Evolutionary conservation across 2,329 filamentous ascomycete species (phyloP), one percentile per base, ranked within the genome.

Genomic region (Diaporthe vaccinii): DNA sequence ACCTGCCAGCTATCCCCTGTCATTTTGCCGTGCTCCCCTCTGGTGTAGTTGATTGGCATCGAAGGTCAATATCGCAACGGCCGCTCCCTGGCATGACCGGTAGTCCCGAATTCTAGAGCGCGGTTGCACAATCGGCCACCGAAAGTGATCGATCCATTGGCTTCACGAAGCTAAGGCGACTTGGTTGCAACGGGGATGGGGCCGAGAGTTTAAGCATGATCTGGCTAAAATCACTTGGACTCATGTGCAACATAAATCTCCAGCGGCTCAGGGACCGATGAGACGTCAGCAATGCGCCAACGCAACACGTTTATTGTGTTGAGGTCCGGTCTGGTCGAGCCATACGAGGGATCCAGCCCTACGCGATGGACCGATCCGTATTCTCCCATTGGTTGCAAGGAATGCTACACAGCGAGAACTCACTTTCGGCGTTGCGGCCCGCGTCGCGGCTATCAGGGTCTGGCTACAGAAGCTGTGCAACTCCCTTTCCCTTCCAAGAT

Each of bases 341-440:
- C 65, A 53, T 68, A 68, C 34, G 46, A 69, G 49, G 34, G 34
- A 25, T n/a, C 65, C 65, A 69, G 65, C 65, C 65, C 49, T 69
- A 69, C 65, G 65, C 46, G n/a, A 55, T 55, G n/a, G 34, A n/a
- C 17, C 15, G 20, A 10, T 28, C 12, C n/a, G 31, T 55, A 69
- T 69, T 69, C 65, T 55, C 65, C 65, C 65, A 69, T 69, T 69
- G 65, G 65, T 17, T 28, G 34, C 34, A 28, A 4, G n/a, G 9
- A 41, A 69, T 69, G 34, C 65, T 53, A 69, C 65, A n/a, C 55
- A 34, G 49, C 22, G 34, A 55, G 65, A 2, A 20, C 22, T 36
- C 36, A 36, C 51, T 34, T 68, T 46, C 72, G 72, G 72, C 72
- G 72, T 67, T 74, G 72, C 72, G 72, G 72, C 36, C 72, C 72